A percentile compares a stretch with the other conserved stretches of the same genome.
Conservation (phyloP, 2,329 filamentous ascomycete genomes). For the Chaetomium sp. region DNA sequence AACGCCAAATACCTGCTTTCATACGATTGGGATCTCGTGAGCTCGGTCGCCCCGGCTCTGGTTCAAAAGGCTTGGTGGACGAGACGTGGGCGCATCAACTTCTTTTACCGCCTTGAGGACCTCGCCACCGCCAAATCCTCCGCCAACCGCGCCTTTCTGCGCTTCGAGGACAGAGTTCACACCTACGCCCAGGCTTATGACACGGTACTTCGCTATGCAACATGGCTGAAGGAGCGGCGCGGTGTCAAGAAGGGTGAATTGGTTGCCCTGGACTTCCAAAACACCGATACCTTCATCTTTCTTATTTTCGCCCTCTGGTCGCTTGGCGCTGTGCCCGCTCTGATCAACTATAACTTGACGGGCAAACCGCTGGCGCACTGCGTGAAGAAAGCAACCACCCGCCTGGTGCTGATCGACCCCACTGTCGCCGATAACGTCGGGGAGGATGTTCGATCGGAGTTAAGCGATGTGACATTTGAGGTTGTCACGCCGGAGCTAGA, state of each 20-base stretch:
- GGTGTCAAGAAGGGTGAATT: slow-evolving; percentile 64
- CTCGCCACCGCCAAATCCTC: slow-evolving; percentile 48
- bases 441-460: slow-evolving; percentile 48
- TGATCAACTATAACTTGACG: slow-evolving; percentile 80
- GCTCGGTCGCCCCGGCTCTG: slow-evolving; percentile 42
- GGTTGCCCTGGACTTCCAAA: slow-evolving; percentile 75
- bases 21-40: slow-evolving; percentile 60
- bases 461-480: slow-evolving; percentile 50
- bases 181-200: slow-evolving; percentile 74
- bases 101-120: slow-evolving; percentile 70
- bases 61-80: slow-evolving; percentile 41
- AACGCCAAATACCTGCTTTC: slow-evolving; percentile 63
- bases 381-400: slow-evolving; percentile 59
- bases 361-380: slow-evolving; percentile 69
- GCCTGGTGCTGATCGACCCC: slow-evolving; percentile 63
- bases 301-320: slow-evolving; percentile 73
- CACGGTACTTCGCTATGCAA: slow-evolving; percentile 62
- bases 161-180: slow-evolving; percentile 62
- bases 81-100: slow-evolving; percentile 55
- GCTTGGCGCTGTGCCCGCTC: slow-evolving; percentile 74
- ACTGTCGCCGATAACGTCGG: slow-evolving; percentile 49
- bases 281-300: slow-evolving; percentile 72
- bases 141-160: slow-evolving; percentile 52
- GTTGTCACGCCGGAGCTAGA: slow-evolving; percentile 55
- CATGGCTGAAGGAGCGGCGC: slow-evolving; percentile 62